Percentiles rank a stretch among this genome's conserved stretches.
These are phyloP conservation scores for Gracilaria gracilis DNA, from an alignment of 23 red algal species.

Conservation along the genomic window DNA sequence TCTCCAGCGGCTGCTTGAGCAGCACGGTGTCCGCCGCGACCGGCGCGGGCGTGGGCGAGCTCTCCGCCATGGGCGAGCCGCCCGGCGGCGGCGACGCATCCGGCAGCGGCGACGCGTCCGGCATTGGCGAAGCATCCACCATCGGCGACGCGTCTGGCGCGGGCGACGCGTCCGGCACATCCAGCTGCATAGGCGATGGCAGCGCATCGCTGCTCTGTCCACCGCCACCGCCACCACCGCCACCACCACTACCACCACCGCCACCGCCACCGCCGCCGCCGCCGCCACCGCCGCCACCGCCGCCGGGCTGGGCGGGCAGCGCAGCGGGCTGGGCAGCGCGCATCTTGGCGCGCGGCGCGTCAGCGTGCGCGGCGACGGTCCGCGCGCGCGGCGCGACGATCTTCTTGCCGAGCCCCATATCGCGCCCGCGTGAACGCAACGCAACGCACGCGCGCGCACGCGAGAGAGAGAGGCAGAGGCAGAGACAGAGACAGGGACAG, in stretches of 20 bases:
- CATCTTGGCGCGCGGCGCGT: background rate
- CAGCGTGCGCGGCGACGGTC: background rate
- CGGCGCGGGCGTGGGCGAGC: background rate
- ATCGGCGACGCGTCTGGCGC: background rate
- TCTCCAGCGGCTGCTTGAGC: constrained; percentile 73
- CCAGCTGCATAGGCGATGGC: background rate
- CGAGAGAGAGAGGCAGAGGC: too few species aligned
- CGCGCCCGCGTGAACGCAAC: background rate
- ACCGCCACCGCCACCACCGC: too few species aligned
- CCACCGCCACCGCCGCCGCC: too few species aligned
- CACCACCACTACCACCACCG: too few species aligned
- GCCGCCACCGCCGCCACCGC: too few species aligned
- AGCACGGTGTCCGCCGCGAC: background rate
- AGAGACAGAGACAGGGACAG: too few species aligned
- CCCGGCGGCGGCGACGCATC: background rate
- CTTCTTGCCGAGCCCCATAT: background rate
- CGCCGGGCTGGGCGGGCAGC: too few species aligned
- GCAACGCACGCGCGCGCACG: too few species aligned
- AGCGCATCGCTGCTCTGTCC: background rate
- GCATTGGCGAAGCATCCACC: background rate
- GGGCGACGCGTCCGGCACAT: background rate
- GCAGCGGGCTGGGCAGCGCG: too few species aligned
- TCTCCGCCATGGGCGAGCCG: background rate
- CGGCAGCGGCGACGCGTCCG: background rate
- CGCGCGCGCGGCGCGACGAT: background rate